Conservation (phyloP, 495 filamentous ascomycete genomes). For the Hyaloscypha bicolor region DNA sequence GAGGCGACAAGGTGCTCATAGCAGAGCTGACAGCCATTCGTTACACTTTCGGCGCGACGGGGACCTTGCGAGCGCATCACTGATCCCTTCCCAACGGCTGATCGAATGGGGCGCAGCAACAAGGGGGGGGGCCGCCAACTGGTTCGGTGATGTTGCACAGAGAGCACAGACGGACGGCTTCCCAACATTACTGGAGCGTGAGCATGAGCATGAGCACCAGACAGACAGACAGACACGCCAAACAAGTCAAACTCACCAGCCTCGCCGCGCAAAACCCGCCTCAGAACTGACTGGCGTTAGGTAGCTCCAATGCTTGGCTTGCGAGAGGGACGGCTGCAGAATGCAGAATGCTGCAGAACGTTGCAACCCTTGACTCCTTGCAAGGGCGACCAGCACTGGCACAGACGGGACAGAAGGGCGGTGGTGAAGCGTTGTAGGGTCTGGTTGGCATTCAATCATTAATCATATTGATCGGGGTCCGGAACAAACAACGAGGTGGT, state of each 20-base stretch:
- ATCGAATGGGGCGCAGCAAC: neutral
- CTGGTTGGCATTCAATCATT: too few relatives aligned
- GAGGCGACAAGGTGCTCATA: neutral
- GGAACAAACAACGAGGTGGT: neutral
- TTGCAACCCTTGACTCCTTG: too few relatives aligned
- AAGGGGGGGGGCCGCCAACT: neutral
- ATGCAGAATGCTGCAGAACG: neutral
- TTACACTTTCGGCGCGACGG: neutral
- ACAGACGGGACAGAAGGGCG: too few relatives aligned
- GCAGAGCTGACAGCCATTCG: neutral
- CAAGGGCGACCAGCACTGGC: too few relatives aligned
- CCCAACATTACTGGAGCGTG: too few relatives aligned
- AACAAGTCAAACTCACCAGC: neutral
- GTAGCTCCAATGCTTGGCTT: neutral
- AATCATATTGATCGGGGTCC: neutral
- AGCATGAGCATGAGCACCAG: too few relatives aligned
- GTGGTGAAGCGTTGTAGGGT: too few relatives aligned
- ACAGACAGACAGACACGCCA: too few relatives aligned
- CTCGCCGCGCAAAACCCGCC: neutral
- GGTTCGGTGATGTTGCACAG: neutral
- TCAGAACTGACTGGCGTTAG: neutral
- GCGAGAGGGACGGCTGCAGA: neutral
- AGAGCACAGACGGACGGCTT: neutral
- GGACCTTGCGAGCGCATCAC: neutral
- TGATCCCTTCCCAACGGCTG: neutral